Conservation (phyloP, 2,329 filamentous ascomycete genomes). For the Plectosphaerella plurivora region DNA sequence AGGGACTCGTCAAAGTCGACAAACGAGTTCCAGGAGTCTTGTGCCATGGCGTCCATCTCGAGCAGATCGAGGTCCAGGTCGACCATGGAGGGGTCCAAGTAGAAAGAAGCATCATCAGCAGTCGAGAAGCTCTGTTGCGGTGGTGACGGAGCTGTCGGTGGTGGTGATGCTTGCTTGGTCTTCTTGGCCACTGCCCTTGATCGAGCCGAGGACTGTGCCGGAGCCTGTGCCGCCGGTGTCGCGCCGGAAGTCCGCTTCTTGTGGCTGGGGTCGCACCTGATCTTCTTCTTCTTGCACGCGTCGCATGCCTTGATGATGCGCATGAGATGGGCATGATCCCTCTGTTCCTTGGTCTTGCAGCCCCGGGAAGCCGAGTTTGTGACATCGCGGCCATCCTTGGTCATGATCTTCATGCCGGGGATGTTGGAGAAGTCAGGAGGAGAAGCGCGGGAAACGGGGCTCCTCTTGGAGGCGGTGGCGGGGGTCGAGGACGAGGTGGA, state of each 20-base stretch:
- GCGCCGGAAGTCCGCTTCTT: constrained; percentile 33
- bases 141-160: constrained; percentile 11
- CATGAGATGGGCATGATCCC: constrained; percentile 63
- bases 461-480: constrained; percentile 15
- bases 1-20: constrained; percentile 34
- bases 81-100: constrained; percentile 12
- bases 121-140: constrained; percentile 1
- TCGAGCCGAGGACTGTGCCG: constrained; percentile 24
- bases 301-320: constrained; percentile 65
- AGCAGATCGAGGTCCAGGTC: constrained; percentile 13
- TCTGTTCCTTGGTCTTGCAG: constrained; percentile 64
- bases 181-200: constrained; percentile 36
- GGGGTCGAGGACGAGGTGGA: constrained; percentile 23
- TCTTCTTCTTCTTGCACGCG: constrained; percentile 58
- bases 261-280: constrained; percentile 57
- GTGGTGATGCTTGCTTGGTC: constrained; percentile 23
- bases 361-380: constrained; percentile 59
- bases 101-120: constrained; percentile 8
- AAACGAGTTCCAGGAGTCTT: constrained; percentile 40
- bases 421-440: constrained; percentile 44
- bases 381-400: constrained; percentile 57
- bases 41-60: constrained; percentile 5
- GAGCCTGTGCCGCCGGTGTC: constrained; percentile 7
- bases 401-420: constrained; percentile 64
- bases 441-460: constrained; percentile 9